Evolutionary conservation across 352 stramenopile genomes (phyloP), one percentile per base, ranked within the genome.

Genomic region (Pythium rhizo-oryzae): DNA sequence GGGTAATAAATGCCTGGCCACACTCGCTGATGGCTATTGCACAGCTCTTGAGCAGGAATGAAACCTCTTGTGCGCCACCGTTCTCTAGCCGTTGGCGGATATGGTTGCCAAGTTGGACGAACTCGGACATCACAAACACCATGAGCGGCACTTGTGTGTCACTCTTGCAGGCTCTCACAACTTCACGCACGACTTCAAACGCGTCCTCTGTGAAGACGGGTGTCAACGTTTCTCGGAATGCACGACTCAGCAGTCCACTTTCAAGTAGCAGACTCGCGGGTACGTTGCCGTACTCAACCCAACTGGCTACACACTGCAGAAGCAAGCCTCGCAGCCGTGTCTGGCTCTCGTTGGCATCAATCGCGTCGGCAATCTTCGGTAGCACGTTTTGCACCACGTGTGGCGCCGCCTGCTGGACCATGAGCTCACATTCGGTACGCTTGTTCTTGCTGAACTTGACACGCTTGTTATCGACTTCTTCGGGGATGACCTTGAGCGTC

Each of bases 401-500:
- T 0, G 79, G 67, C 15, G 84, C 80, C 1, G 81, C 86, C 46
- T 88, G 71, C n/a, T 89, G 79, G 39, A 94, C 78, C 75, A 94
- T 77, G 33, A 79, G 64, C 56, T 94, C 77, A 44, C 82, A 94
- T 58, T 88, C 73, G 16, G 53, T 74, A 13, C 86, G 84, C 55
- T 86, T 90, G 8, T 71, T 57, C 70, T 92, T 92, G 59, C 76
- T 75, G 53, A 93, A 92, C 54, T 92, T 93, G 47, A 94, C 83
- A 46, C 84, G 86, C 59, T 87, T 86, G 62, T 92, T 93, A 33
- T 89, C 71, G 1, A 93, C 83, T 69, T 94, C 86, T 59, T 94
- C 86, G 0, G 86, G 84, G 52, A 94, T 84, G 46, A 91, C 73
- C 50, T 94, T 92, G 30, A 94, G 62, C 51, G 82, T 89, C 13